Evolutionary conservation across 2,329 filamentous ascomycete species (phyloP).

Genomic region (Tolypocladium guangdongense): DNA sequence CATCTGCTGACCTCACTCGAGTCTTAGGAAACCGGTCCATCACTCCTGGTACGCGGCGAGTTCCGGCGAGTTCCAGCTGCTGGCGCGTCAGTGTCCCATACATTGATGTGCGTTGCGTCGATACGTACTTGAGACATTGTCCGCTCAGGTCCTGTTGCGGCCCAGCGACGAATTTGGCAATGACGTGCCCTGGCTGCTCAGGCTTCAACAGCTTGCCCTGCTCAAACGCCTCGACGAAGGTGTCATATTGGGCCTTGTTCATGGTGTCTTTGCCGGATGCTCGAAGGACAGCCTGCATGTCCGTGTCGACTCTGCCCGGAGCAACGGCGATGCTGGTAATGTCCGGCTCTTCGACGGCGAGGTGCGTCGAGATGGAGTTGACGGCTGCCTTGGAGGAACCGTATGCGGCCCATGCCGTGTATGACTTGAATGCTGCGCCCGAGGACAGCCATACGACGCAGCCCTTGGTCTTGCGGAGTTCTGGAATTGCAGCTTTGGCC

Average conservation of each 20-base stretch:
- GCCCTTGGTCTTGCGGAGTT: slow-evolving; percentile 57
- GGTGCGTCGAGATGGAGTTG: slow-evolving; percentile 65
- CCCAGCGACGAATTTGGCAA: slow-evolving; percentile 63
- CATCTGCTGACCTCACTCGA: slow-evolving; percentile 8
- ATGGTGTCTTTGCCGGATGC: slow-evolving; percentile 43
- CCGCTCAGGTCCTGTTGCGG: slow-evolving; percentile 62
- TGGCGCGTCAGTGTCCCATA: slow-evolving; percentile 8
- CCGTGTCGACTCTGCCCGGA: slow-evolving; percentile 77
- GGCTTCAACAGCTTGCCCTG: slow-evolving; percentile 65
- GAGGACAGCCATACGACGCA: slow-evolving; percentile 71
- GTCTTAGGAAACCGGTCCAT: slow-evolving; percentile 1
- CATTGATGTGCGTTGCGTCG: background rate
- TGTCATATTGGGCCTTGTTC: slow-evolving; percentile 46
- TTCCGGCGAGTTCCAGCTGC: slow-evolving; percentile 30
- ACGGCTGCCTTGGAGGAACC: slow-evolving; percentile 74
- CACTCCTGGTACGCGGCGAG: slow-evolving; percentile 41
- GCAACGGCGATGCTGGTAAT: slow-evolving; percentile 63
- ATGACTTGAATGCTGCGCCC: slow-evolving; percentile 58
- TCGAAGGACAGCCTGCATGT: slow-evolving; percentile 78
- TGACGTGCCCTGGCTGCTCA: slow-evolving; percentile 76
- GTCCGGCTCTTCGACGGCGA: slow-evolving; percentile 66
- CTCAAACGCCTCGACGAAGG: slow-evolving; percentile 59
- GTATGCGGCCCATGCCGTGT: slow-evolving; percentile 69
- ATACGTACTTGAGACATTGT: slow-evolving; percentile 56
- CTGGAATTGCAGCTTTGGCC: slow-evolving; percentile 60